Evolutionary conservation across 495 filamentous ascomycete species (phyloP), one percentile per base, ranked within the genome.

Genomic region (Annulohypoxylon stygium): DNA sequence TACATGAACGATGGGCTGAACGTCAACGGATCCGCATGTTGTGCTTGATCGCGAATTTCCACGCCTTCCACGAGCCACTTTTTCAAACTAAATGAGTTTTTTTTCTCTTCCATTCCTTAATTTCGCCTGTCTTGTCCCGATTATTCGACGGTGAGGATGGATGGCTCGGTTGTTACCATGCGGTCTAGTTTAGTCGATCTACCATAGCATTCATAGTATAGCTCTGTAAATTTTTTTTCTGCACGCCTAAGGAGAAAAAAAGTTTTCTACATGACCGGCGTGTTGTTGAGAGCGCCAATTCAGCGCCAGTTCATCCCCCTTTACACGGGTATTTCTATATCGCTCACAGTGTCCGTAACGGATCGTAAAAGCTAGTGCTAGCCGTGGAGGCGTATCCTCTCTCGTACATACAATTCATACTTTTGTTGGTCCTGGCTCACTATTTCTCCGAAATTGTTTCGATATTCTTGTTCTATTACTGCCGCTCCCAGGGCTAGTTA

Each of bases 1-100:
- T 73, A 74, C 71, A 74, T 69, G 65, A 66, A 66, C 45, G 50
- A 65, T 65, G 72, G 72, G 72, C 72, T 74, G 67, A 74, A 74
- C 5, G 53, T 63, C 50, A 41, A 59, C 53, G 43, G 72, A 67
- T 70, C 63, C 67, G 51, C 59, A 61, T 74, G 71, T 70, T 70
- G 26, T 74, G 67, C 71, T 67, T 57, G 36, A 68, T 61, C 65
- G 23, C 43, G 61, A 63, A 45, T 30, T 16, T 33, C 55, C 14
- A 61, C 37, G 30, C 30, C 30, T 30, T 30, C 30, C 30, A 30
- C 20, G 65, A 69, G 34, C 59, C 67, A 69, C 67, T 69, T 69
- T 69, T 69, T 63, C 23, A 59, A 57, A 57, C 59, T 69, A 69
- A 51, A 39, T 55, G 5, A n/a, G 25, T n/a, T 30, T 34, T 34